A percentile compares a stretch with the other conserved stretches of the same genome.
Evolutionary conservation across 2,329 filamentous ascomycete species (phyloP).

Genomic region (Ceratocystis albifundus): DNA sequence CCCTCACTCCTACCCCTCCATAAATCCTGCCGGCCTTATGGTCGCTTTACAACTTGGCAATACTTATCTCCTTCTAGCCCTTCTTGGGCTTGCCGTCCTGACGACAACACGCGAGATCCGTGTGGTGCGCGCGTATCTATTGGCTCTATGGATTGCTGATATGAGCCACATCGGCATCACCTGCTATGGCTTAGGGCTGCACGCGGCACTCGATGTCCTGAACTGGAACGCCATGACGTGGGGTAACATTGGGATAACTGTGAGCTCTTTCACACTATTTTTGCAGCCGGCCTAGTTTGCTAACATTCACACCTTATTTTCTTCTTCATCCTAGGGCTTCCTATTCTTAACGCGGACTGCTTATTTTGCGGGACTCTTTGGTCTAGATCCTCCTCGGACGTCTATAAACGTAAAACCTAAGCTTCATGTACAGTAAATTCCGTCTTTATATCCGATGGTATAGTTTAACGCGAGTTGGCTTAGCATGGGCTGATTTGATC

Average conservation of each 20-base stretch:
- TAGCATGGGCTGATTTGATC: no score
- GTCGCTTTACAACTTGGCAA: conserved; percentile 59
- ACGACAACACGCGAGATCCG: conserved; percentile 38
- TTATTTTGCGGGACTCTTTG: conserved; percentile 51
- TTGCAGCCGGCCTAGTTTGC: neutral
- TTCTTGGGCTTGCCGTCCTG: conserved; percentile 45
- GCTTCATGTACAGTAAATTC: neutral
- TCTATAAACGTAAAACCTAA: neutral
- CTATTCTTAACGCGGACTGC: conserved; percentile 45
- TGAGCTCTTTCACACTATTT: conserved; percentile 30
- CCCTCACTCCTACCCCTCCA: conserved; percentile 29
- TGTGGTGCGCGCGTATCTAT: conserved; percentile 55
- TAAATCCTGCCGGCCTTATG: conserved; percentile 34
- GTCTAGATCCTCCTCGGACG: conserved; percentile 29
- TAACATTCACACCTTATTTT: neutral
- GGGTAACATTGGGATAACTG: conserved; percentile 59
- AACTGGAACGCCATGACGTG: conserved; percentile 60
- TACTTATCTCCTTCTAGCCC: conserved; percentile 52
- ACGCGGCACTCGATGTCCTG: conserved; percentile 40
- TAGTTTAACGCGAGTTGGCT: no score
- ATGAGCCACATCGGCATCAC: conserved; percentile 56
- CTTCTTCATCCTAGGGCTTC: conserved; percentile 33
- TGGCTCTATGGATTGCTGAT: conserved; percentile 54
- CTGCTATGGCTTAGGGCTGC: conserved; percentile 45
- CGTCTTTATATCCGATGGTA: no score